Evolutionary conservation across 2,329 filamentous ascomycete species (phyloP).

Genomic region (Chaetomiaceae sp.): DNA sequence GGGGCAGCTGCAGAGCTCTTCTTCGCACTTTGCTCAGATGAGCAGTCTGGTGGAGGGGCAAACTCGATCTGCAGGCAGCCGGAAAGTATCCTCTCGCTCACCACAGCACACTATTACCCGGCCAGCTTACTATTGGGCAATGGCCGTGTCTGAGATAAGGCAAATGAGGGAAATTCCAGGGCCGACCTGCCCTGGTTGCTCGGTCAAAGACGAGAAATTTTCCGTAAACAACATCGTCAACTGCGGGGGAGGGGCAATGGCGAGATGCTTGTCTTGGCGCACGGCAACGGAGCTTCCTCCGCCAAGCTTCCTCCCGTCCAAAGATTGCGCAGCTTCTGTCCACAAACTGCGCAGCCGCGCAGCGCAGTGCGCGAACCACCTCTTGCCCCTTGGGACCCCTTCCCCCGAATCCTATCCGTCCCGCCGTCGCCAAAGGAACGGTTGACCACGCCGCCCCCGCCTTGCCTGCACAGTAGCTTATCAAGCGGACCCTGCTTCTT

Average conservation of each 20-base stretch:
- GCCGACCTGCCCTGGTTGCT: neutral
- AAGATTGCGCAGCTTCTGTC: slow-evolving; percentile 1
- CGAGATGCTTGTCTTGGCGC: slow-evolving; percentile 1
- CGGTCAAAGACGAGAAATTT: slow-evolving; percentile 3
- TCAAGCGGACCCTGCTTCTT: neutral
- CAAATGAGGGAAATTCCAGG: neutral
- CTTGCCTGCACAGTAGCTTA: neutral
- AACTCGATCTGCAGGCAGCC: neutral
- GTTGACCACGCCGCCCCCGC: neutral
- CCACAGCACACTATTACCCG: neutral
- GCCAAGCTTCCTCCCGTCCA: neutral
- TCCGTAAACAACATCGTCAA: neutral
- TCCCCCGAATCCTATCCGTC: neutral
- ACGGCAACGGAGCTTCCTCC: neutral
- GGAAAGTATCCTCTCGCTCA: neutral
- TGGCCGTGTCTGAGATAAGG: slow-evolving; percentile 4
- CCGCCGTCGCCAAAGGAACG: neutral
- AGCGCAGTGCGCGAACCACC: slow-evolving; percentile 17
- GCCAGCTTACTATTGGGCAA: slow-evolving; percentile 10
- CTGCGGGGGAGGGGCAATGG: slow-evolving; percentile 9
- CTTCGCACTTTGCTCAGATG: slow-evolving; percentile 8
- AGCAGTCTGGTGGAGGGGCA: slow-evolving; percentile 7
- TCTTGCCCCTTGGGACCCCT: neutral
- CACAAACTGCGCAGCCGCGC: slow-evolving; percentile 17
- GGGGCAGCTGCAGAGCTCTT: slow-evolving; percentile 13